A percentile compares a stretch with the other conserved stretches of the same genome.
Evolutionary conservation across 768 basidiomycete species (phyloP).

Genomic region (Leccinum uliginosum): DNA sequence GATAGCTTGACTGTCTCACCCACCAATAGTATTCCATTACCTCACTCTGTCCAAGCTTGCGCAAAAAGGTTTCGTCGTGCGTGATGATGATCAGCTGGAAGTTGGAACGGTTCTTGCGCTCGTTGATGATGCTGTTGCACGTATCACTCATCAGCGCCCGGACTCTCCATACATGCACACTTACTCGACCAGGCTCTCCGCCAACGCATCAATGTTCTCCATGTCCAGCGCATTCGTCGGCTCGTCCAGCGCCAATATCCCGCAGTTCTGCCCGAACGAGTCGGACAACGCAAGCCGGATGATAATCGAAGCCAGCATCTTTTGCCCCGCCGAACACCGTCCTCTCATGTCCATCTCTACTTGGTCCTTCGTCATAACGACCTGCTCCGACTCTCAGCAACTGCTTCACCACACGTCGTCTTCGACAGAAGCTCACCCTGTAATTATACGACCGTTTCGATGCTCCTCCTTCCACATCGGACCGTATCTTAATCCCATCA

Average conservation of each 20-base stretch:
- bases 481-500: conserved; percentile 93
- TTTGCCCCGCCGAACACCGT: conserved; percentile 96
- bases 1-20: background rate
- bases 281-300: conserved; percentile 96
- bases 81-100: conserved; percentile 98
- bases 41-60: conserved; percentile 82
- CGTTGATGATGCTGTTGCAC: conserved; percentile 82
- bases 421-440: conserved; percentile 50
- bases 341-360: conserved; percentile 99
- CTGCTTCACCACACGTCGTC: conserved; percentile 3
- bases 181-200: conserved; percentile 87
- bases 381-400: conserved; percentile 42
- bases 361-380: conserved; percentile 98
- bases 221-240: conserved; percentile 96
- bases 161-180: conserved; percentile 29
- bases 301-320: conserved; percentile 97
- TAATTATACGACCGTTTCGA: conserved; percentile 96
- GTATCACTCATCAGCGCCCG: background rate
- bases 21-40: conserved; percentile 95
- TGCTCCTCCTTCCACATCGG: conserved; percentile 88
- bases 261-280: conserved; percentile 96
- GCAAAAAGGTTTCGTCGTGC: conserved; percentile 93
- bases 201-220: conserved; percentile 94
- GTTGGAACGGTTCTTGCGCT: conserved; percentile 82
- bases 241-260: conserved; percentile 95